Evolutionary conservation across 164 flowering plant species (phyloP).

Genomic region (Dillenia turbinata): DNA sequence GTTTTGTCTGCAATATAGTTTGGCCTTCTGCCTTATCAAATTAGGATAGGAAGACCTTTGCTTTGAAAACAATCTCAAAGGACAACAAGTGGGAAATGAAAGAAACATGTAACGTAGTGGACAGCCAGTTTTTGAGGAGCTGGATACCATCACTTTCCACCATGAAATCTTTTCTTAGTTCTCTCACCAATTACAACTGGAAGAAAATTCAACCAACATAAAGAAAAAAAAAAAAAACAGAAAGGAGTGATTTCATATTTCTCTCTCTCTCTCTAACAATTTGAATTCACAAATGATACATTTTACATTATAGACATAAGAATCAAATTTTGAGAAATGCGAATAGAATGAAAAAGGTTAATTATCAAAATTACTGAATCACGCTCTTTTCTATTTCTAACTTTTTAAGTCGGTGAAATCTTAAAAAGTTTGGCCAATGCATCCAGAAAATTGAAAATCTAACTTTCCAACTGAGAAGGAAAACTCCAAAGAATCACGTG

Average conservation of each 20-base stretch:
- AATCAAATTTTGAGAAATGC: conserved; percentile 1
- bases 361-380: background rate
- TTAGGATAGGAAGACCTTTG: no score
- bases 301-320: conserved; percentile 5
- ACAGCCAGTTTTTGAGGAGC: conserved; percentile 16
- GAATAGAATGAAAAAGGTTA: background rate
- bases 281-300: conserved; percentile 16
- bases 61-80: no score
- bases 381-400: background rate
- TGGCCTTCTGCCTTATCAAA: no score
- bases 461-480: conserved; percentile 25
- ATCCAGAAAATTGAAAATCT: conserved; percentile 24
- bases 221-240: background rate
- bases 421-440: conserved; percentile 21
- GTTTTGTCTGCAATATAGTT: no score
- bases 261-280: background rate
- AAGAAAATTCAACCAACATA: background rate
- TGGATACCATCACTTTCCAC: conserved; percentile 20
- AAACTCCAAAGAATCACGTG: conserved; percentile 43
- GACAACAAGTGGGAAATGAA: no score
- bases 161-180: background rate
- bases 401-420: background rate
- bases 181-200: conserved; percentile 12
- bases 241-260: background rate
- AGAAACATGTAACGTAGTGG: conserved; percentile 5